A percentile compares a stretch with the other conserved stretches of the same genome.
phyloP scores from a whole-genome alignment of 2,329 filamentous ascomycete genomes.

The Talaromyces sp. region DNA sequence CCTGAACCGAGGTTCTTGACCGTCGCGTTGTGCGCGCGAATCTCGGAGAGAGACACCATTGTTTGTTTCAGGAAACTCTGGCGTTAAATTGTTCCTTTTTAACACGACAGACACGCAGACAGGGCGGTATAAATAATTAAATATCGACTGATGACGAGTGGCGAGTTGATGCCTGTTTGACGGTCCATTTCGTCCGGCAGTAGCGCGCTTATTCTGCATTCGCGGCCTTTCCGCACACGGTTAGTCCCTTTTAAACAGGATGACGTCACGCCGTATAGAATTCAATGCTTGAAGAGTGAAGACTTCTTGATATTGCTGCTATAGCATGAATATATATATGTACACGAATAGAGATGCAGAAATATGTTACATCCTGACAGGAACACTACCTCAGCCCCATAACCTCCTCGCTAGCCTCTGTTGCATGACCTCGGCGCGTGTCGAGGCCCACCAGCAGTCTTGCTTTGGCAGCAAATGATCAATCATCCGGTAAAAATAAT shows the following conservation, averaged over 20 bases:
- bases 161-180: neutral
- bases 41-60: slow-evolving; percentile 10
- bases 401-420: neutral
- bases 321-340: neutral
- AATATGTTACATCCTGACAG: neutral
- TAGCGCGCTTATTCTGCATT: neutral
- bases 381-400: neutral
- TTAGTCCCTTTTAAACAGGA: no score
- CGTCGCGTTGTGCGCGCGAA: slow-evolving; percentile 7
- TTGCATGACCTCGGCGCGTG: neutral
- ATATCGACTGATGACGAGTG: neutral
- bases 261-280: neutral
- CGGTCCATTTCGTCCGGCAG: neutral
- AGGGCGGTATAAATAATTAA: neutral
- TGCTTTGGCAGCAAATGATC: neutral
- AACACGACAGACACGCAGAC: neutral
- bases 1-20: slow-evolving; percentile 11
- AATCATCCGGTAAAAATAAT: slow-evolving; percentile 7
- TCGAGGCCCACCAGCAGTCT: slow-evolving; percentile 6
- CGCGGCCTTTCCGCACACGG: no score
- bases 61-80: neutral
- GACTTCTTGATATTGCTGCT: no score
- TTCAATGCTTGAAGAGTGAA: neutral
- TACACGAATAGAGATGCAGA: neutral
- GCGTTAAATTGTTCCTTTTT: neutral